Evolutionary conservation across 352 stramenopile genomes (phyloP), one percentile per base, ranked within the genome.

Genomic region (Globisporangium canariense): DNA sequence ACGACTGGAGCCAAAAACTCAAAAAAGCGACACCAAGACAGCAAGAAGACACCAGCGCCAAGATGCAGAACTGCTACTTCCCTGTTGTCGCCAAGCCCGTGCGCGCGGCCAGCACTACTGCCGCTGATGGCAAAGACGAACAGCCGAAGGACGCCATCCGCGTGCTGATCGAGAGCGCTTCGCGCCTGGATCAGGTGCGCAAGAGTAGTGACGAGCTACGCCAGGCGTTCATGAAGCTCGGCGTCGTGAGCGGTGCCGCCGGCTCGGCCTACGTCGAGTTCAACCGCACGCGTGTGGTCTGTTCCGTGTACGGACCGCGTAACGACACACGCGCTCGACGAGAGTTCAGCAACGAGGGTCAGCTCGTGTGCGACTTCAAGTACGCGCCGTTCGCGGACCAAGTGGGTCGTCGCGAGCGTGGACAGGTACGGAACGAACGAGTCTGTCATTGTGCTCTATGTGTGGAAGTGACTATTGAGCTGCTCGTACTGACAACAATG

Each of bases 261-360:
- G 91, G 91, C 22, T 98, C 91, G 9, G 89, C 91, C 16, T 97
- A 97, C 66, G 83, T 97, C 64, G 87, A 97, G 60, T 69, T 96
- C 49, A 77, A 88, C 58, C 86, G 90, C 58, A 97, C 90, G 36
- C 88, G 87, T 46, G 86, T 97, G 30, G 66, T 97, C 6, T 95
- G 87, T 62, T 86, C 88, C 4, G 90, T 97, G 30, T 97, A 97
- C 61, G 91, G 90, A 2, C 90, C 90, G 25, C 86, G 87, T 34
- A 91, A 82, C 45, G 81, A 93, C 68, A 86, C 88, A 47, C 79
- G 78, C 45, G 75, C 78, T 66, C 83, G 82, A 46, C 74, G 82
- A 16, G 81, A 93, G 71, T 97, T 96, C 68, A 95, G 74, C 64
- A 87, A 96, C 55, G 85, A 93, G 64, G 89, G 88, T 0, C 80